Percentiles rank a stretch among this genome's conserved stretches.
Conservation (phyloP, 2,329 filamentous ascomycete genomes). For the Aureobasidium sp. region DNA sequence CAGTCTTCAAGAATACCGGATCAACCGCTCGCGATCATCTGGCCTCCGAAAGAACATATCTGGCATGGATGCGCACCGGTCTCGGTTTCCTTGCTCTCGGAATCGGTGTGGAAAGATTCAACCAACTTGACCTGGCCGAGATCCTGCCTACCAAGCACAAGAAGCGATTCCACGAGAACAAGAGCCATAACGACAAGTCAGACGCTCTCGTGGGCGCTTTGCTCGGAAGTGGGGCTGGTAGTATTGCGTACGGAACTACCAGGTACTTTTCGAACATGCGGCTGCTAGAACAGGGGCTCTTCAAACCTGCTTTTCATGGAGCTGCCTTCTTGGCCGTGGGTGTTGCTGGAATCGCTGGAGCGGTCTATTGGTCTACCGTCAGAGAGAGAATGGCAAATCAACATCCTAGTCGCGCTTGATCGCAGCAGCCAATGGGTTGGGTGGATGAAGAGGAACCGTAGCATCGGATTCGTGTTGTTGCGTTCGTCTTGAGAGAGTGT, state of each 20-base stretch:
- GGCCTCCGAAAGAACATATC: constrained; percentile 46
- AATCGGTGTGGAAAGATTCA: constrained; percentile 44
- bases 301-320: constrained; percentile 27
- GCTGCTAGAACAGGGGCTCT: constrained; percentile 37
- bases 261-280: constrained; percentile 41
- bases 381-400: not conserved
- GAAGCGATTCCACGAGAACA: constrained; percentile 24
- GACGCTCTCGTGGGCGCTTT: constrained; percentile 27
- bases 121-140: constrained; percentile 24
- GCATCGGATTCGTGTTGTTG: not conserved
- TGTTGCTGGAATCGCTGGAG: constrained; percentile 25
- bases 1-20: constrained; percentile 37
- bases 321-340: constrained; percentile 23
- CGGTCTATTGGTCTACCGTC: constrained; percentile 16
- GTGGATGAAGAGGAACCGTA: not conserved
- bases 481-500: too few relatives aligned
- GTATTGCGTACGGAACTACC: constrained; percentile 40
- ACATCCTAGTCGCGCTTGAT: not conserved
- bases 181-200: constrained; percentile 5
- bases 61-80: constrained; percentile 45
- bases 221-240: constrained; percentile 38
- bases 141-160: constrained; percentile 22
- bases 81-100: constrained; percentile 46
- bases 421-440: not conserved
- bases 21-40: constrained; percentile 46